Percentiles rank a stretch among this genome's conserved stretches.
These are phyloP conservation scores for Zygoascus tannicola DNA, from an alignment of 805 yeast genomes.

Conservation along the genomic window DNA sequence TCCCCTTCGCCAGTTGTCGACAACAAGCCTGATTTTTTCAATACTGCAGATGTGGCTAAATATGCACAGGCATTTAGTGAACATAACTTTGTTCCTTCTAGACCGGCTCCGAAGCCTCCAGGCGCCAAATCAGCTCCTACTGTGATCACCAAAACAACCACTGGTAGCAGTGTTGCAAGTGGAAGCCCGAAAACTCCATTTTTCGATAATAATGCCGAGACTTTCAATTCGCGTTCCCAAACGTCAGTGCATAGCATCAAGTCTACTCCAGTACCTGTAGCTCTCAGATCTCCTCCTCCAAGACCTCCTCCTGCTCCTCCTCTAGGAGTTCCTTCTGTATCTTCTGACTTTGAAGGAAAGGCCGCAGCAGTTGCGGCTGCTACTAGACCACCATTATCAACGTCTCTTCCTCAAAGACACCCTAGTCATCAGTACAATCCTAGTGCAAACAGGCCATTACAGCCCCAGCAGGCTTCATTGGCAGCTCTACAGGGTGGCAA, in stretches of 20 bases:
- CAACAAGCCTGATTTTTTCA: background rate
- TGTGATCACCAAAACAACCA: constrained; percentile 6
- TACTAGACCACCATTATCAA: no score
- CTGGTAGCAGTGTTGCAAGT: background rate
- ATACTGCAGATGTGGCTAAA: background rate
- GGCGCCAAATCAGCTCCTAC: background rate
- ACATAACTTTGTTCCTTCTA: constrained; percentile 18
- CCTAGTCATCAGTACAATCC: constrained; percentile 2
- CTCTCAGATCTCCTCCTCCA: constrained; percentile 27
- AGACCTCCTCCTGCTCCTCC: constrained; percentile 37
- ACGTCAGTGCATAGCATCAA: constrained; percentile 2
- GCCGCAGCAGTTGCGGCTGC: constrained; percentile 13
- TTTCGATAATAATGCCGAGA: constrained; percentile 4
- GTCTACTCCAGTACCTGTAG: constrained; percentile 4
- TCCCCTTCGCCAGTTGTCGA: constrained; percentile 1
- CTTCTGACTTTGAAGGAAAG: constrained; percentile 18
- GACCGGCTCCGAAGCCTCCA: constrained; percentile 28
- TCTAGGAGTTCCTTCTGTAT: constrained; percentile 28
- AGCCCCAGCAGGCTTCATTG: constrained; percentile 10
- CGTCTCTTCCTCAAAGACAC: constrained; percentile 14
- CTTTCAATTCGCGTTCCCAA: constrained; percentile 24
- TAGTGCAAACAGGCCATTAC: constrained; percentile 10
- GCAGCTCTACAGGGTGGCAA: constrained; percentile 9
- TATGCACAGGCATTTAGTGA: constrained; percentile 2
- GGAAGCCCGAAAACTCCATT: background rate